Evolutionary conservation across 2,329 filamentous ascomycete species (phyloP), one percentile per base, ranked within the genome.

Genomic region (Pestalotiopsis fici): DNA sequence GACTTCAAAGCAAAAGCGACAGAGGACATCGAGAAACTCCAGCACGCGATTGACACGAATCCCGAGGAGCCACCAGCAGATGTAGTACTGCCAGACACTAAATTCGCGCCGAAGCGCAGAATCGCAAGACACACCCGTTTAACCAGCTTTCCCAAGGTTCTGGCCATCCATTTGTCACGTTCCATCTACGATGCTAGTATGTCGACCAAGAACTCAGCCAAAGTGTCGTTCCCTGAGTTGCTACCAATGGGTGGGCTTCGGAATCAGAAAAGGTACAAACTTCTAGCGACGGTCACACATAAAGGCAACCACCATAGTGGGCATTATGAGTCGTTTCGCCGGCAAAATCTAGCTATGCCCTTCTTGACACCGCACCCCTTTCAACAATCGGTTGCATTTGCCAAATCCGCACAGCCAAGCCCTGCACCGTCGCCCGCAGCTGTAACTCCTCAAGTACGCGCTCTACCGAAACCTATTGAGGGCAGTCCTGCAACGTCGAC

Each of bases 231-330:
- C 74, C 95, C 95, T 0, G 95, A 98, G 78, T 86, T 87, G n/a
- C 80, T 99, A 2, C 89, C 93, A 0, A 83, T 99, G 3, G 96
- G 96, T 1, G 90, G 94, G 0, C 83, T 98, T 27, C 81, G 96
- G 56, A 87, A 92, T 66, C 90, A 92, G 74, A 92, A 90, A 70
- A 91, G 88, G 76, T 99, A 98, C 80, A 93, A 91, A 74, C 85
- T 99, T 4, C 86, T 97, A 0, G 94, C 92, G 13, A 88, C 97
- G 43, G 94, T 99, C 43, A 97, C 93, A 25, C 96, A 99, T 77
- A 97, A 97, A 75, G 96, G 96, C 47, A 97, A 93, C 69, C 96
- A 99, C 78, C 91, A 97, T 76, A 97, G 94, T 74, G 96, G 96
- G 0, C 96, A 99, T 77, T 99, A 99, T 81, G 96, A 99, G 78